Evolutionary conservation across 2,329 filamentous ascomycete genomes (phyloP).

Genomic region (Alternaria metachromatica): DNA sequence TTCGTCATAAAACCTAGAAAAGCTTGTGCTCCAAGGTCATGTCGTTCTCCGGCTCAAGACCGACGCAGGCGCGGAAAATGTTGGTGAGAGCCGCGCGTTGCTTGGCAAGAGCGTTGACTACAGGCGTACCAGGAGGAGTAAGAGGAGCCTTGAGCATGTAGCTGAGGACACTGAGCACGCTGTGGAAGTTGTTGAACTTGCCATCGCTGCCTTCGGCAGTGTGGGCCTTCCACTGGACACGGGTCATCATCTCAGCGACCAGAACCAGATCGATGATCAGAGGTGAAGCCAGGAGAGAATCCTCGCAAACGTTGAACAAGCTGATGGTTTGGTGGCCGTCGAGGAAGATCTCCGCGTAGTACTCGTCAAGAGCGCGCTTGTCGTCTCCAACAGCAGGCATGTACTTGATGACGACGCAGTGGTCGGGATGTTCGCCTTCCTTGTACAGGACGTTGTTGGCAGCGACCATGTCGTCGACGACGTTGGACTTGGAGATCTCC

Average conservation of each 20-base stretch:
- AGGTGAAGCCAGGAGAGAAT: constrained; percentile 93
- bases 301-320: constrained; percentile 98
- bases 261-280: constrained; percentile 96
- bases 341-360: constrained; percentile 99
- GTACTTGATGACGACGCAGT: constrained; percentile 99
- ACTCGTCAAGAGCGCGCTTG: constrained; percentile 98
- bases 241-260: constrained; percentile 96
- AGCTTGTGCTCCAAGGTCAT: constrained; percentile 99
- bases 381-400: constrained; percentile 99
- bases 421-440: constrained; percentile 92
- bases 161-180: constrained; percentile 93
- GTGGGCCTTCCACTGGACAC: constrained; percentile 83
- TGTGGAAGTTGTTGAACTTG: constrained; percentile 94
- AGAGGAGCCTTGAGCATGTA: constrained; percentile 98
- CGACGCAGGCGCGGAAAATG: constrained; percentile 97
- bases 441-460: constrained; percentile 92
- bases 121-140: constrained; percentile 91
- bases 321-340: constrained; percentile 98
- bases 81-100: constrained; percentile 94
- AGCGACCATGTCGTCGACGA: constrained; percentile 99
- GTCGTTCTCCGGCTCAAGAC: constrained; percentile 94
- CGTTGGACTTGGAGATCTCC: constrained; percentile 99
- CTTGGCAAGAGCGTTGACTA: constrained; percentile 94
- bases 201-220: constrained; percentile 60
- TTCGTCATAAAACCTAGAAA: constrained; percentile 56